These are phyloP conservation scores for Globisporangium cystogenes DNA, from an alignment of 352 stramenopile genomes.

Conservation along the genomic window DNA sequence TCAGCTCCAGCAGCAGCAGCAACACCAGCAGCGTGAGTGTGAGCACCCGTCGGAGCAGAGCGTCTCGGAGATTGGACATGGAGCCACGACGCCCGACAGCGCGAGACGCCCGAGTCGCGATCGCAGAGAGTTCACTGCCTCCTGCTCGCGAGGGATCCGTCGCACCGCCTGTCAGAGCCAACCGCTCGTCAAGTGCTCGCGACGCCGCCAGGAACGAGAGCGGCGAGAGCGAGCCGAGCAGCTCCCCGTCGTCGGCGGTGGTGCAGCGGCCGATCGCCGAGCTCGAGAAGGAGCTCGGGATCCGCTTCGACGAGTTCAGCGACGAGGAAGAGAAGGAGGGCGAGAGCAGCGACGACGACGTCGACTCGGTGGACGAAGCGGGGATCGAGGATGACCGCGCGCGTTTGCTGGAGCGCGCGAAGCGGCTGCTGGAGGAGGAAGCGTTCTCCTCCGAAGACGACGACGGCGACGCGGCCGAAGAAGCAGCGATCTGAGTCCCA, in stretches of 20 bases:
- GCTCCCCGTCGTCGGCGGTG: slow-evolving; percentile 18
- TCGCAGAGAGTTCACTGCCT: neutral
- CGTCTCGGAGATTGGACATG: neutral
- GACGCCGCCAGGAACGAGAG: neutral
- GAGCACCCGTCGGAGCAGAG: neutral
- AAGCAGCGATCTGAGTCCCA: too few species aligned
- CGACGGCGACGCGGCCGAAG: neutral
- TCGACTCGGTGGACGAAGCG: slow-evolving; percentile 19
- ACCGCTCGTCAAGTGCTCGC: neutral
- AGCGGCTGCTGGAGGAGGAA: slow-evolving; percentile 40
- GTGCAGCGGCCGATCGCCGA: slow-evolving; percentile 67
- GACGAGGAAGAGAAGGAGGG: slow-evolving; percentile 41
- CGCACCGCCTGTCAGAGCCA: too few species aligned
- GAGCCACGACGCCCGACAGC: too few species aligned
- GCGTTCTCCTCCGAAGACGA: slow-evolving; percentile 37
- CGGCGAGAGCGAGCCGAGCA: slow-evolving; percentile 15
- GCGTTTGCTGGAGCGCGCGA: slow-evolving; percentile 40
- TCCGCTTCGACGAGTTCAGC: slow-evolving; percentile 55
- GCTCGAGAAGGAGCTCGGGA: slow-evolving; percentile 60
- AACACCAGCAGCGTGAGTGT: slow-evolving; percentile 4
- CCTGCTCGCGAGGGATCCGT: neutral
- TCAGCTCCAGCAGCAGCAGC: slow-evolving; percentile 59
- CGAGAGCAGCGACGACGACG: slow-evolving; percentile 26
- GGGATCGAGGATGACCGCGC: slow-evolving; percentile 47
- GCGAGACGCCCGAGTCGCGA: neutral